Evolutionary conservation across 192 early-diverging fungal species (phyloP).

Genomic region (Coemansia sp.): DNA sequence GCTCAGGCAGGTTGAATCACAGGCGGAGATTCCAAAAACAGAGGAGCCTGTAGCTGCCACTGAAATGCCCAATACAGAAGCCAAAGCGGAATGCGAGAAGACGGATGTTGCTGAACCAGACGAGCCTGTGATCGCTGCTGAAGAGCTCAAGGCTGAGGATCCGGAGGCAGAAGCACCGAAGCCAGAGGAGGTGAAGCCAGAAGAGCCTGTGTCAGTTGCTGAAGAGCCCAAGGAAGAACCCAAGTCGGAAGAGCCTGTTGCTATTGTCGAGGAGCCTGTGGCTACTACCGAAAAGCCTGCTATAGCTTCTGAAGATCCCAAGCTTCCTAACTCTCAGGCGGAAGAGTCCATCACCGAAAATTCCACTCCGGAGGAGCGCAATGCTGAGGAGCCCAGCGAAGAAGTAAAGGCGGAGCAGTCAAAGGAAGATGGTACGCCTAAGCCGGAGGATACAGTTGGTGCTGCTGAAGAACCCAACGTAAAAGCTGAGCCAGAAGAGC

Average conservation of each 20-base stretch:
- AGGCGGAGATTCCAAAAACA: neutral
- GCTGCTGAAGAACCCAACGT: conserved; percentile 8
- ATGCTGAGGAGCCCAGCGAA: too few relatives aligned
- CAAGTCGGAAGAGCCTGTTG: neutral
- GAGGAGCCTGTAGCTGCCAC: neutral
- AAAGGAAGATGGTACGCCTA: conserved; percentile 1
- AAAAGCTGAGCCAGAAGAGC: conserved; percentile 1
- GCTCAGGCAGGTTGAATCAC: too few relatives aligned
- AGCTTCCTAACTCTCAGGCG: too few relatives aligned
- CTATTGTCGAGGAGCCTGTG: neutral
- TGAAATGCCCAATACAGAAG: neutral
- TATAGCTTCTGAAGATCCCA: neutral
- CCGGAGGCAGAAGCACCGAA: neutral
- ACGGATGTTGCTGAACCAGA: too few relatives aligned
- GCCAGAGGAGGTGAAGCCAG: neutral
- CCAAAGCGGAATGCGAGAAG: too few relatives aligned
- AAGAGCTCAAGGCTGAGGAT: neutral
- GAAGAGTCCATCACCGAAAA: too few relatives aligned
- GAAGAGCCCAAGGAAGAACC: neutral
- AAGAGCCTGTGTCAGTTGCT: neutral
- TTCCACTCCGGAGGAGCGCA: too few relatives aligned
- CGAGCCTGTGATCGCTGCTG: neutral
- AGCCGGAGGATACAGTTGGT: too few relatives aligned
- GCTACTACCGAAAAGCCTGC: conserved; percentile 1
- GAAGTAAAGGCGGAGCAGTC: too few relatives aligned